Evolutionary conservation across 768 basidiomycete species (phyloP).

Genomic region (Cyclocybe cylindracea): DNA sequence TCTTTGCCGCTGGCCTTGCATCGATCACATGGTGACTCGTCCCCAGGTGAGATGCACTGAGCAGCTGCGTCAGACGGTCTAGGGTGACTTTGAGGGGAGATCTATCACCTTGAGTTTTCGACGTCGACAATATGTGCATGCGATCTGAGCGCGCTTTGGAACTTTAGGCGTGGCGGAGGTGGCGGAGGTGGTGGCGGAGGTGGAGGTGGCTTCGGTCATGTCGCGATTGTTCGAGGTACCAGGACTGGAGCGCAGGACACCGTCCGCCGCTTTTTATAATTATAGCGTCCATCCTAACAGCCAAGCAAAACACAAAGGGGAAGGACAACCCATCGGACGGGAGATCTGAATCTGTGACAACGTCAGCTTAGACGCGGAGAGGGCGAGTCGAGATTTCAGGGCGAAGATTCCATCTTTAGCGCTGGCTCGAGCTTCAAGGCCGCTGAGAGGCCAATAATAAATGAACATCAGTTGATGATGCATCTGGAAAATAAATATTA

Average conservation of each 20-base stretch:
- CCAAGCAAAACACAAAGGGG: no score
- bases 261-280: no score
- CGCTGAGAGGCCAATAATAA: not conserved
- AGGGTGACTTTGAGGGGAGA: not conserved
- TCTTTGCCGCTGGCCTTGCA: conserved; percentile 36
- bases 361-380: not conserved
- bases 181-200: not conserved
- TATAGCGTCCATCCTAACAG: no score
- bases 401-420: conserved; percentile 9
- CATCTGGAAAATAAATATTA: not conserved
- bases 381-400: conserved; percentile 8
- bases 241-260: no score
- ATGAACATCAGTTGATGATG: not conserved
- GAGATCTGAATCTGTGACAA: no score
- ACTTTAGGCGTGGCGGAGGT: conserved; percentile 5
- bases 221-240: not conserved
- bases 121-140: conserved; percentile 53
- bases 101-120: conserved; percentile 55
- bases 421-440: conserved; percentile 4
- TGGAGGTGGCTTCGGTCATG: not conserved
- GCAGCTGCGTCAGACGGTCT: not conserved
- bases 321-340: not conserved
- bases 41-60: no score
- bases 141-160: conserved; percentile 44
- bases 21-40: conserved; percentile 19